These are phyloP conservation scores for Onygena corvina DNA, from an alignment of 2,329 filamentous ascomycete species.

Conservation along the genomic window DNA sequence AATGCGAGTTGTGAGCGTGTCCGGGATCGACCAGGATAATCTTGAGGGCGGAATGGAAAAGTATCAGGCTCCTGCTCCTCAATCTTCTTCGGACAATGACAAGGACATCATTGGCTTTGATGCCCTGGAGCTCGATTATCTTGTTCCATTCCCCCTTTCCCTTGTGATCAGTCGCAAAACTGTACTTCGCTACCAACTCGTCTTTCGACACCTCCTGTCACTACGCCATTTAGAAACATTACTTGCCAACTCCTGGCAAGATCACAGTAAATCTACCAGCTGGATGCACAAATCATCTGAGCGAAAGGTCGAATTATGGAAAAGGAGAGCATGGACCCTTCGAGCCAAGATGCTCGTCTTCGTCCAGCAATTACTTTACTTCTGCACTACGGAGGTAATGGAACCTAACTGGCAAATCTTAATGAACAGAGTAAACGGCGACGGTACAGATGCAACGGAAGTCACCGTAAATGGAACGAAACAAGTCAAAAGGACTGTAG, in stretches of 20 bases:
- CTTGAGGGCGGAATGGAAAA: constrained; percentile 51
- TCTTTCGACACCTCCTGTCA: constrained; percentile 88
- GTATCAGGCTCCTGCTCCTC: constrained; percentile 58
- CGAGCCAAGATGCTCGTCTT: constrained; percentile 92
- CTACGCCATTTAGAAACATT: constrained; percentile 80
- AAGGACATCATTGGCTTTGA: constrained; percentile 85
- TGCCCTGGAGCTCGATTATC: constrained; percentile 85
- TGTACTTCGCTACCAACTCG: constrained; percentile 87
- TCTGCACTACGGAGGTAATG: constrained; percentile 92
- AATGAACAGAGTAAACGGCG: constrained; percentile 67
- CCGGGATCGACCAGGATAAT: constrained; percentile 77
- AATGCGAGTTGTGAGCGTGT: constrained; percentile 93
- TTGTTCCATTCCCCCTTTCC: constrained; percentile 87
- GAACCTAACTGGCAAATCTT: constrained; percentile 94
- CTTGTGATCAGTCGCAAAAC: constrained; percentile 94
- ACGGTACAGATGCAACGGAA: constrained; percentile 34
- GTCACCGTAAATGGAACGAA: constrained; percentile 30
- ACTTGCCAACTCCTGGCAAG: constrained; percentile 77
- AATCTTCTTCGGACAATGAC: constrained; percentile 55
- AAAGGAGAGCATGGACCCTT: constrained; percentile 80
- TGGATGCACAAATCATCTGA: constrained; percentile 74
- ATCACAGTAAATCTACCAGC: constrained; percentile 65
- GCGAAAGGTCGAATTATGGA: constrained; percentile 74
- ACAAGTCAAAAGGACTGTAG: constrained; percentile 65
- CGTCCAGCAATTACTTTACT: constrained; percentile 91